Conservation (phyloP, 2,329 filamentous ascomycete species). For the Colletotrichum destructivum region DNA sequence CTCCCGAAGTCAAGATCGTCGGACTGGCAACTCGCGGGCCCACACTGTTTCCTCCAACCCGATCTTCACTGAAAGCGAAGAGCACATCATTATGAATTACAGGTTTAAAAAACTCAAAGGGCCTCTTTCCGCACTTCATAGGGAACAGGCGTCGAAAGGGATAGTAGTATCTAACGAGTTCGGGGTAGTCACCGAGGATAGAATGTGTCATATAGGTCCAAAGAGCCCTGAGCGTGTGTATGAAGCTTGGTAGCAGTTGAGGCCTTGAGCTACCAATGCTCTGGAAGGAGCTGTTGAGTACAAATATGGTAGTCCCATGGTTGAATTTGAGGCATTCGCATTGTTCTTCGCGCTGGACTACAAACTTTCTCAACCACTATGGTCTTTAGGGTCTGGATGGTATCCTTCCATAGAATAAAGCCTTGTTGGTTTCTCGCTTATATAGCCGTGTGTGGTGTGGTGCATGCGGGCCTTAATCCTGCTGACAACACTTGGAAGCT, state of each 20-base stretch:
- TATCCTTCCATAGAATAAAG: too few relatives aligned
- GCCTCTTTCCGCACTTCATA: slow-evolving; percentile 42
- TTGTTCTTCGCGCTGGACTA: too few relatives aligned
- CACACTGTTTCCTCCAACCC: slow-evolving; percentile 54
- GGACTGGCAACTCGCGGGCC: slow-evolving; percentile 47
- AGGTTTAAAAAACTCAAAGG: slow-evolving; percentile 56
- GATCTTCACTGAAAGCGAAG: slow-evolving; percentile 56
- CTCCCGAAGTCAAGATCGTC: slow-evolving; percentile 48
- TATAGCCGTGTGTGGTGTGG: too few relatives aligned
- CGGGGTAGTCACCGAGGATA: slow-evolving; percentile 50
- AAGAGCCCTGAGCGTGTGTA: slow-evolving; percentile 2
- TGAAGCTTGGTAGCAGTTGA: slow-evolving; percentile 22
- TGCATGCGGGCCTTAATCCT: too few relatives aligned
- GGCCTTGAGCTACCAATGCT: not conserved
- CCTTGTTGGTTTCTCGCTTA: too few relatives aligned
- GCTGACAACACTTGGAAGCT: too few relatives aligned
- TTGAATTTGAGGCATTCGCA: too few relatives aligned
- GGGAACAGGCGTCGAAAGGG: slow-evolving; percentile 44
- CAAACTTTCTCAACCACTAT: too few relatives aligned
- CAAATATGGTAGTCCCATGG: too few relatives aligned
- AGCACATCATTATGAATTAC: slow-evolving; percentile 59
- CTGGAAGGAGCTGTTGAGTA: too few relatives aligned
- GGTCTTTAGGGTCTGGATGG: too few relatives aligned
- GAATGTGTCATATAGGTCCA: slow-evolving; percentile 27
- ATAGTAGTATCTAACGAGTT: slow-evolving; percentile 61